These are phyloP conservation scores for Hemisphaericaspora nanyangensis DNA, from an alignment of 805 yeast species.

Conservation along the genomic window DNA sequence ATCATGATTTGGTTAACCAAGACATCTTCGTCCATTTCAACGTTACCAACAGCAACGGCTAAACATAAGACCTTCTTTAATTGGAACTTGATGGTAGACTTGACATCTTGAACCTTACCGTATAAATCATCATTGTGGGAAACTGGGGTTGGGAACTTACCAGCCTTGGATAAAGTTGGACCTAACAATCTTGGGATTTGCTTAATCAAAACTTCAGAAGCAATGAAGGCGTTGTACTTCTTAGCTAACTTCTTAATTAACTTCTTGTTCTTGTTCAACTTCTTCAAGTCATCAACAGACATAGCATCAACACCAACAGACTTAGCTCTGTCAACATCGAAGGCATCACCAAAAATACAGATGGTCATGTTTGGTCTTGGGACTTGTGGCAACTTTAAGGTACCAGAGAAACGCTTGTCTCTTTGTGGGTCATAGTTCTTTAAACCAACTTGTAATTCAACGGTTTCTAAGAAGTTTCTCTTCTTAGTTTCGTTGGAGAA, in stretches of 20 bases:
- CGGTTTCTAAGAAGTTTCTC: conserved; percentile 99
- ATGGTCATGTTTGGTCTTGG: conserved; percentile 99
- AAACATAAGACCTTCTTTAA: conserved; percentile 99
- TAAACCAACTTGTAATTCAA: conserved; percentile 98
- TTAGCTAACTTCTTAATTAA: conserved; percentile 98
- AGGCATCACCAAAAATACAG: conserved; percentile 99
- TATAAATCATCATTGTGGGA: conserved; percentile 98
- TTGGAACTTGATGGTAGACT: conserved; percentile 99
- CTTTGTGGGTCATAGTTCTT: conserved; percentile 99
- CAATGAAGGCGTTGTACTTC: conserved; percentile 99
- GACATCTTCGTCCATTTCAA: conserved; percentile 97
- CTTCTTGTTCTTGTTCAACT: conserved; percentile 99
- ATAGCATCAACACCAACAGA: conserved; percentile 98
- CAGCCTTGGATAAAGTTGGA: conserved; percentile 99
- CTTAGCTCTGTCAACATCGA: conserved; percentile 99
- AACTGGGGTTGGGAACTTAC: conserved; percentile 99
- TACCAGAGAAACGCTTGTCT: conserved; percentile 99
- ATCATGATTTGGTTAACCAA: conserved; percentile 97
- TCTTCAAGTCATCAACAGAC: conserved; percentile 99
- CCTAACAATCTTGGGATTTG: conserved; percentile 99
- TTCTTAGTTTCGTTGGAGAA: conserved; percentile 93
- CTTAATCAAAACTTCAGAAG: conserved; percentile 98
- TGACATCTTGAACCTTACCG: conserved; percentile 93
- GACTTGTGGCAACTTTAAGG: conserved; percentile 95
- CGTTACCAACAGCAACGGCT: conserved; percentile 99